phyloP scores from a whole-genome alignment of 1,284 basidiomycete species.

The Cystobasidiaceae sp. region DNA sequence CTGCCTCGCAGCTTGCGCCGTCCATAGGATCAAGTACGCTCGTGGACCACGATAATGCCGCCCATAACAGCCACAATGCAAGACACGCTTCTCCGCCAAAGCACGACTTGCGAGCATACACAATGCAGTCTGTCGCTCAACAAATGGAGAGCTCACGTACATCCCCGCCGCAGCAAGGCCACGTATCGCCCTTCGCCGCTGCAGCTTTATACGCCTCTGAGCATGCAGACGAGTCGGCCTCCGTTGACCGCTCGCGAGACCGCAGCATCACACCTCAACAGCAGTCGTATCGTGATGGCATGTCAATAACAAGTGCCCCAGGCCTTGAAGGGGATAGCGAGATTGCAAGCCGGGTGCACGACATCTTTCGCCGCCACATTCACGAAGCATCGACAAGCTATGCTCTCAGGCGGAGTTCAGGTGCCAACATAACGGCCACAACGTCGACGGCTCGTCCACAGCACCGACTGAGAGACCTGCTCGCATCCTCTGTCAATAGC shows the following conservation, averaged over 20 bases:
- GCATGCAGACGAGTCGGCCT: background rate
- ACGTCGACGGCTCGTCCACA: background rate
- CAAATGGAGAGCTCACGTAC: background rate
- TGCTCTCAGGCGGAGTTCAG: background rate
- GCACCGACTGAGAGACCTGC: conserved; percentile 24
- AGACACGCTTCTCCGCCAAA: background rate
- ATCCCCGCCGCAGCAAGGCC: background rate
- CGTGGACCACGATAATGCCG: background rate
- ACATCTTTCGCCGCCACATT: conserved; percentile 18
- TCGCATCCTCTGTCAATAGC: background rate
- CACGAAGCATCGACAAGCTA: conserved; percentile 25
- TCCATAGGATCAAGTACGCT: background rate
- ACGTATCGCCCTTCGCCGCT: background rate
- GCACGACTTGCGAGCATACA: background rate
- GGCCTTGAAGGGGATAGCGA: background rate
- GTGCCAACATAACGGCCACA: background rate
- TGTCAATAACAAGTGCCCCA: background rate
- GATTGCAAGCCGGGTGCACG: background rate
- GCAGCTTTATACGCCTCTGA: background rate
- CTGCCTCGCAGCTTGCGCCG: no score
- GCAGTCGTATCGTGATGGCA: background rate
- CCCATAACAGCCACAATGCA: background rate
- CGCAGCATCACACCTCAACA: conserved; percentile 15
- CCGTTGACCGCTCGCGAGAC: background rate
- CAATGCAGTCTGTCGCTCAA: background rate